Evolutionary conservation across 2,329 filamentous ascomycete species (phyloP).

Genomic region (Volutella citrinella): DNA sequence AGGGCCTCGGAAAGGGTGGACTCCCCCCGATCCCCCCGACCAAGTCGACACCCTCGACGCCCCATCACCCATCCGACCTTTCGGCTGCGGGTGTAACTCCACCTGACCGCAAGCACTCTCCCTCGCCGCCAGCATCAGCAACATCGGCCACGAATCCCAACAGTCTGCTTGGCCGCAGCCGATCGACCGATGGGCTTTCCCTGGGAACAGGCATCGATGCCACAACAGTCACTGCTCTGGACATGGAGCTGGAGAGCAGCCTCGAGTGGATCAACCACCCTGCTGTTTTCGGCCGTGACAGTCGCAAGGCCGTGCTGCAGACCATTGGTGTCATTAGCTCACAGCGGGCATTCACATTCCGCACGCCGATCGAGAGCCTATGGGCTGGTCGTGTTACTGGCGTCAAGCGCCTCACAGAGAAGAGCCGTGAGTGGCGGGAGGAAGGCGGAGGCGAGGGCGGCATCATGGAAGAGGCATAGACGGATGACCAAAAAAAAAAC

Average conservation of each 20-base stretch:
- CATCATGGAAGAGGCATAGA: conserved; percentile 54
- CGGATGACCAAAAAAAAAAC: too few relatives aligned
- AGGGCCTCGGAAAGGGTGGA: conserved; percentile 92
- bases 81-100: conserved; percentile 44
- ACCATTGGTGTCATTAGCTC: conserved; percentile 95
- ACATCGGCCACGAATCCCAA: conserved; percentile 39
- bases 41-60: conserved; percentile 46
- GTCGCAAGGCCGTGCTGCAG: conserved; percentile 91
- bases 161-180: conserved; percentile 45
- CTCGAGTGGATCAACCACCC: conserved; percentile 98
- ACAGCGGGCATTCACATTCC: conserved; percentile 90
- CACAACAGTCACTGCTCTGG: conserved; percentile 78
- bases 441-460: conserved; percentile 70
- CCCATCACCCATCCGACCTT: conserved; percentile 42
- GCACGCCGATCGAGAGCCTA: conserved; percentile 81
- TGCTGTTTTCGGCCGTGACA: conserved; percentile 89
- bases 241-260: conserved; percentile 84
- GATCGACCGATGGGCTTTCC: conserved; percentile 57
- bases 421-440: conserved; percentile 89
- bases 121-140: conserved; percentile 51
- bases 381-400: conserved; percentile 84
- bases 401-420: conserved; percentile 76
- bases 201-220: conserved; percentile 76
- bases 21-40: conserved; percentile 79
- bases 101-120: conserved; percentile 54